A percentile compares a stretch with the other conserved stretches of the same genome.
These are phyloP conservation scores for Nemania diffusa DNA, from an alignment of 2,329 filamentous ascomycete genomes.

Conservation along the genomic window DNA sequence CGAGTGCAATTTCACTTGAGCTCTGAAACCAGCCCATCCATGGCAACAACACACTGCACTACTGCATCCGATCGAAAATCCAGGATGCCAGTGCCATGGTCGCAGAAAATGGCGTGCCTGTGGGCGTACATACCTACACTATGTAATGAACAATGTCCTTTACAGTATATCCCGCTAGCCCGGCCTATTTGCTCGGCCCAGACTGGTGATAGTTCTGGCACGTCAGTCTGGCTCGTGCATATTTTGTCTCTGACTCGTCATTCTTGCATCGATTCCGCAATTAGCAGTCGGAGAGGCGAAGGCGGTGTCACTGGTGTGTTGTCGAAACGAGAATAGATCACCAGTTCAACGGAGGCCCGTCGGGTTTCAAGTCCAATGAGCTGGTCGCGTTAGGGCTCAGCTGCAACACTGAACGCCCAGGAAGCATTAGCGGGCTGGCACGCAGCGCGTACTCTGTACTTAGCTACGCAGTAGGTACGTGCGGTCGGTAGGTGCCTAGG, in stretches of 20 bases:
- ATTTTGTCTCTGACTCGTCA: conserved; percentile 24
- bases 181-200: neutral
- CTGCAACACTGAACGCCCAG: conserved; percentile 13
- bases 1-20: neutral
- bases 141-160: neutral
- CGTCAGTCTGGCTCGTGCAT: conserved; percentile 4
- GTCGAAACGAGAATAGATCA: conserved; percentile 20
- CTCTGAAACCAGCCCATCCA: neutral
- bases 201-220: conserved; percentile 1
- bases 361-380: conserved; percentile 15
- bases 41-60: conserved; percentile 5
- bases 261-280: conserved; percentile 22
- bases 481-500: too few species aligned
- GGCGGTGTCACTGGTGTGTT: conserved; percentile 26
- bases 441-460: neutral
- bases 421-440: neutral
- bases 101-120: conserved; percentile 3
- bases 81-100: neutral
- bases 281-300: conserved; percentile 6
- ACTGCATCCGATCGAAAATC: conserved; percentile 8
- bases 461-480: too few species aligned
- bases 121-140: neutral
- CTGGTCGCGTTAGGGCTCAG: conserved; percentile 8
- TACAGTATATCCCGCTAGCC: neutral
- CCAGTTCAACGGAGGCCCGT: neutral